These are phyloP conservation scores for Saccharomyces paradoxus DNA, from an alignment of 805 yeast genomes.

Conservation along the genomic window DNA sequence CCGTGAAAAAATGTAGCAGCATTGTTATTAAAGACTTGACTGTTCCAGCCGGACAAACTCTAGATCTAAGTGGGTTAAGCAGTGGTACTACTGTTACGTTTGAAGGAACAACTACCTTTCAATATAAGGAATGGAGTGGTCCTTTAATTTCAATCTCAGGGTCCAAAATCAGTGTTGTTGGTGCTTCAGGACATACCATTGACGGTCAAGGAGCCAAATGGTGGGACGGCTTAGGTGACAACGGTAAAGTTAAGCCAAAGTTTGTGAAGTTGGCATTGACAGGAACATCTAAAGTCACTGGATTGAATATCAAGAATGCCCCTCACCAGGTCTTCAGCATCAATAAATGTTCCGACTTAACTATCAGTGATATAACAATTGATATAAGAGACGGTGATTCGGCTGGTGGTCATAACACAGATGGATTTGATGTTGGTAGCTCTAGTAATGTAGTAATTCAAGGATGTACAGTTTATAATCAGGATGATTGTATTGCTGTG, in stretches of 20 bases:
- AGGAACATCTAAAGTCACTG: slow-evolving; percentile 3
- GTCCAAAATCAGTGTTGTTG: slow-evolving; percentile 9
- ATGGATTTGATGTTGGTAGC: slow-evolving; percentile 11
- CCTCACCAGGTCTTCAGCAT: slow-evolving; percentile 10
- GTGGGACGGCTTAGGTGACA: slow-evolving; percentile 16
- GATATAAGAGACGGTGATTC: slow-evolving; percentile 10
- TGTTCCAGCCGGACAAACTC: slow-evolving; percentile 14
- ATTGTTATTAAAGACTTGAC: slow-evolving; percentile 8
- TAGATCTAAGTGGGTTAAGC: slow-evolving; percentile 9
- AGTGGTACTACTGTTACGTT: slow-evolving; percentile 12
- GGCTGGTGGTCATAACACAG: slow-evolving; percentile 13
- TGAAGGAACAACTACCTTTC: slow-evolving; percentile 12
- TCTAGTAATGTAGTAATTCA: slow-evolving; percentile 6
- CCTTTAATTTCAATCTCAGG: slow-evolving; percentile 12
- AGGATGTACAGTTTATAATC: slow-evolving; percentile 8
- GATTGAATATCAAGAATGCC: slow-evolving; percentile 9
- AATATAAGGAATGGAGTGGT: slow-evolving; percentile 11
- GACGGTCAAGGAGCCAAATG: slow-evolving; percentile 12
- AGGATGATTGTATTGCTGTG: slow-evolving; percentile 16
- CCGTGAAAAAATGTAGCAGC: slow-evolving; percentile 4
- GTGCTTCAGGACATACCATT: slow-evolving; percentile 10
- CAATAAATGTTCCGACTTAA: slow-evolving; percentile 3
- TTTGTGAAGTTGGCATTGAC: slow-evolving; percentile 9
- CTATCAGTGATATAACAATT: slow-evolving; percentile 4
- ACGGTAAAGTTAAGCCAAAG: slow-evolving; percentile 11